Evolutionary conservation across 176 grass and related monocot species (phyloP).

Genomic region (Oryza glaberrima): DNA sequence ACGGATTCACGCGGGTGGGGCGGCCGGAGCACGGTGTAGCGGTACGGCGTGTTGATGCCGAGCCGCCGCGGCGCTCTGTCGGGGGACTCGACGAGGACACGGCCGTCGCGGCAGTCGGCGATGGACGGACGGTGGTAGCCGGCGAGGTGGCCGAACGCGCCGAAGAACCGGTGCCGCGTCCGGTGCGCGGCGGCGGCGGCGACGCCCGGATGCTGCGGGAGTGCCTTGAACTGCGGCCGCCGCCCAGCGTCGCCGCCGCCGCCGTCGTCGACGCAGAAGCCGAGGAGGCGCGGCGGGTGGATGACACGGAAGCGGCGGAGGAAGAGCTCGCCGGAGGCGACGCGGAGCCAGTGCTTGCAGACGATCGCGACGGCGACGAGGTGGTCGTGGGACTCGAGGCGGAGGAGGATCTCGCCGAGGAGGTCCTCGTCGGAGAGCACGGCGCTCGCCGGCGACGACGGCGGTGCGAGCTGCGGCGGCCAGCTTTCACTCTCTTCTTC

Average conservation of each 20-base stretch:
- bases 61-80: too few species aligned
- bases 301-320: constrained; percentile 19
- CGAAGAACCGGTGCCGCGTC: not conserved
- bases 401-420: constrained; percentile 39
- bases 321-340: constrained; percentile 17
- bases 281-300: constrained; percentile 31
- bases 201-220: constrained; percentile 5
- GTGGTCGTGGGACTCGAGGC: not conserved
- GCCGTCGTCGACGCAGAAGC: constrained; percentile 4
- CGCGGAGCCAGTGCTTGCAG: constrained; percentile 11
- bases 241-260: not conserved
- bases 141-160: not conserved
- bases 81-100: not conserved
- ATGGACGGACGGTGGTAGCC: not conserved
- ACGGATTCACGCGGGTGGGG: not conserved
- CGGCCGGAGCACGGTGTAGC: constrained; percentile 27
- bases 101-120: constrained; percentile 25
- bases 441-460: not conserved
- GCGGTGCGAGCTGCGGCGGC: too few species aligned
- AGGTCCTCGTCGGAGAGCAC: constrained; percentile 35
- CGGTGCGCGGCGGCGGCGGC: constrained; percentile 17
- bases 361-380: constrained; percentile 27
- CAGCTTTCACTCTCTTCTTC: too few species aligned
- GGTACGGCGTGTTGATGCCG: not conserved
- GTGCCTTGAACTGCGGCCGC: constrained; percentile 21